Conservation (phyloP, 2,329 filamentous ascomycete genomes). For the Fusarium xylarioides region DNA sequence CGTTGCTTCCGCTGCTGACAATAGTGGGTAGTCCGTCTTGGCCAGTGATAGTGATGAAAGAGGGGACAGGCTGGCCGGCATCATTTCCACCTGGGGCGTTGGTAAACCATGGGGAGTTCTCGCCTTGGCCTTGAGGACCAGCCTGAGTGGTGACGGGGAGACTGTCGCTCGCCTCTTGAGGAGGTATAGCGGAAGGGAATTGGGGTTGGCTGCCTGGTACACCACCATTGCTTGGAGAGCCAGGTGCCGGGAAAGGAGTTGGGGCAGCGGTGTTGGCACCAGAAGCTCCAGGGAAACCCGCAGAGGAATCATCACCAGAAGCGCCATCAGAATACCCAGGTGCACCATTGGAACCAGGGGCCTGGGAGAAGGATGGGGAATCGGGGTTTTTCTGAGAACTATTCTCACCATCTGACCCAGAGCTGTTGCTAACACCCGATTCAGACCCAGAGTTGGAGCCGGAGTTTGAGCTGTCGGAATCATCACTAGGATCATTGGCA, state of each 20-base stretch:
- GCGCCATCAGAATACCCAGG: constrained; percentile 32
- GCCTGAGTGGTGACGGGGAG: constrained; percentile 31
- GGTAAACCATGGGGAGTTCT: constrained; percentile 23
- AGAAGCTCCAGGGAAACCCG: constrained; percentile 10
- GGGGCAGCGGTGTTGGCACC: constrained; percentile 21
- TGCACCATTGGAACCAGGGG: constrained; percentile 30
- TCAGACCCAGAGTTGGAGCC: neutral
- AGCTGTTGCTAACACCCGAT: neutral
- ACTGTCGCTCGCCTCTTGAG: constrained; percentile 29
- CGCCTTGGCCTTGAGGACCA: constrained; percentile 23
- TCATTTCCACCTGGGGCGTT: constrained; percentile 10
- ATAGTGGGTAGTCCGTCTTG: constrained; percentile 43
- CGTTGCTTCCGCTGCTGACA: constrained; percentile 22
- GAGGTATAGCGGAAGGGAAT: constrained; percentile 18
- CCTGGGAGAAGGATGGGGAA: constrained; percentile 13
- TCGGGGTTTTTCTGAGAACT: constrained; percentile 8
- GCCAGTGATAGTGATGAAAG: constrained; percentile 37
- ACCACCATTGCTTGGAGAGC: constrained; percentile 16
- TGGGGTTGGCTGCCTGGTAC: constrained; percentile 14
- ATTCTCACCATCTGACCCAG: constrained; percentile 7
- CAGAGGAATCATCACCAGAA: constrained; percentile 33
- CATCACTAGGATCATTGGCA: neutral
- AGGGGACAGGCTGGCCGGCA: constrained; percentile 13
- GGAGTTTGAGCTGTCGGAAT: neutral
- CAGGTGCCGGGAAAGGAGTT: constrained; percentile 22